A percentile compares a stretch with the other conserved stretches of the same genome.
Evolutionary conservation across 306 rosid genomes (phyloP).

Genomic region (Inga leiocalycina): DNA sequence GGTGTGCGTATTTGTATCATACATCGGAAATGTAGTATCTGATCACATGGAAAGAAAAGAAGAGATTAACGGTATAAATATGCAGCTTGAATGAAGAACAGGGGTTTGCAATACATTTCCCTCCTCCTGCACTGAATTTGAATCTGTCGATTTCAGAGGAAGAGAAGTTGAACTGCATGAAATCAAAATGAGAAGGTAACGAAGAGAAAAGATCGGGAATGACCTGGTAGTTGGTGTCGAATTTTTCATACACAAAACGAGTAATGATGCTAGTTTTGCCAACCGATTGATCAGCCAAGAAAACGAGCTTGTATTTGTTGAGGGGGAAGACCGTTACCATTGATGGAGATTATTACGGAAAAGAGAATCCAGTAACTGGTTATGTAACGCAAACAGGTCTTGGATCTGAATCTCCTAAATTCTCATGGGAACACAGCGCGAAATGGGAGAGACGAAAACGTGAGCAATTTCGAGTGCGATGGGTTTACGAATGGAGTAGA

Average conservation of each 20-base stretch:
- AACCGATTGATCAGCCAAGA: conserved; percentile 84
- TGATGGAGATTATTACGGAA: not conserved
- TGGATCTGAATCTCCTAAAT: conserved; percentile 54
- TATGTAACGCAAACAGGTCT: not conserved
- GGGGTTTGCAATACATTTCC: not conserved
- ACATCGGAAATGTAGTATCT: not conserved
- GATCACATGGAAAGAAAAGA: not conserved
- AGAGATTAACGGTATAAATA: not conserved
- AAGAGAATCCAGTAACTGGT: not conserved
- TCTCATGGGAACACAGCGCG: not conserved
- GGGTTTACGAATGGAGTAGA: conserved; percentile 38
- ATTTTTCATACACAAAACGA: conserved; percentile 84
- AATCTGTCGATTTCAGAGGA: not conserved
- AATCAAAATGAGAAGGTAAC: not conserved
- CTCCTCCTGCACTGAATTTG: not conserved
- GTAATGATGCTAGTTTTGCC: conserved; percentile 88
- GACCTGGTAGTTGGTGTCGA: conserved; percentile 82
- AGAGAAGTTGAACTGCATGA: not conserved
- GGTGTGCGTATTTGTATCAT: not conserved
- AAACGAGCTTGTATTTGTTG: conserved; percentile 81
- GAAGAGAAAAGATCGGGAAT: not conserved
- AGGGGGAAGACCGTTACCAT: conserved; percentile 84
- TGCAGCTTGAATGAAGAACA: not conserved
- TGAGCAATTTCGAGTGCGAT: conserved; percentile 35
- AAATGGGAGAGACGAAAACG: conserved; percentile 7